These are phyloP conservation scores for Ceratobasidium sp. DNA, from an alignment of 1,284 basidiomycete species.

Conservation along the genomic window DNA sequence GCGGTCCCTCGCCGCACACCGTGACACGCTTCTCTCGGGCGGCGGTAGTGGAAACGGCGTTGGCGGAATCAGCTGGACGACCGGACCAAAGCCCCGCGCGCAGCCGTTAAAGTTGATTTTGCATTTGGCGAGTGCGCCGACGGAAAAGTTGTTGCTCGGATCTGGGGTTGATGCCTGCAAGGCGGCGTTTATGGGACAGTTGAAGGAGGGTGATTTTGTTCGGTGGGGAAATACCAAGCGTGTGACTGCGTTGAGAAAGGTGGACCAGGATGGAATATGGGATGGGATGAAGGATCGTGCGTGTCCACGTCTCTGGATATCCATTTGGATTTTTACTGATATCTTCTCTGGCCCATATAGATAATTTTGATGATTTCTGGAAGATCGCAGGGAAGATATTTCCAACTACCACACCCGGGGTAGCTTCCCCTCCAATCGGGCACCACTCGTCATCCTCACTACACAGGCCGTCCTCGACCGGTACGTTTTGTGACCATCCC, in stretches of 20 bases:
- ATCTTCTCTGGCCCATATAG: conserved; percentile 58
- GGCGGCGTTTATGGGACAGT: conserved; percentile 90
- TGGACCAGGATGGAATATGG: conserved; percentile 94
- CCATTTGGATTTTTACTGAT: not conserved
- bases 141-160: conserved; percentile 83
- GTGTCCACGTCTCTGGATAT: conserved; percentile 54
- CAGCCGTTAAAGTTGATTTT: conserved; percentile 81
- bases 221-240: conserved; percentile 94
- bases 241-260: conserved; percentile 87
- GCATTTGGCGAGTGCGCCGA: conserved; percentile 87
- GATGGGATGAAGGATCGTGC: conserved; percentile 90
- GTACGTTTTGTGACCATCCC: not conserved
- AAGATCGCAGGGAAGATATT: conserved; percentile 89
- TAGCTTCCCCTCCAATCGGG: conserved; percentile 27
- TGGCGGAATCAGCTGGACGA: conserved; percentile 28
- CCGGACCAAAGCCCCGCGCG: conserved; percentile 56
- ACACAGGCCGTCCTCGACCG: conserved; percentile 34
- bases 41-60: not conserved
- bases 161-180: conserved; percentile 86
- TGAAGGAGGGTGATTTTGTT: conserved; percentile 96
- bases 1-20: conserved; percentile 40
- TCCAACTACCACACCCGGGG: conserved; percentile 68
- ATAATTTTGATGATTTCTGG: conserved; percentile 96
- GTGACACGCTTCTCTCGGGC: conserved; percentile 14
- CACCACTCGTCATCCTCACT: conserved; percentile 32